Evolutionary conservation across 2,329 filamentous ascomycete genomes (phyloP), one percentile per base, ranked within the genome.

Genomic region (Trichoderma polysporum): DNA sequence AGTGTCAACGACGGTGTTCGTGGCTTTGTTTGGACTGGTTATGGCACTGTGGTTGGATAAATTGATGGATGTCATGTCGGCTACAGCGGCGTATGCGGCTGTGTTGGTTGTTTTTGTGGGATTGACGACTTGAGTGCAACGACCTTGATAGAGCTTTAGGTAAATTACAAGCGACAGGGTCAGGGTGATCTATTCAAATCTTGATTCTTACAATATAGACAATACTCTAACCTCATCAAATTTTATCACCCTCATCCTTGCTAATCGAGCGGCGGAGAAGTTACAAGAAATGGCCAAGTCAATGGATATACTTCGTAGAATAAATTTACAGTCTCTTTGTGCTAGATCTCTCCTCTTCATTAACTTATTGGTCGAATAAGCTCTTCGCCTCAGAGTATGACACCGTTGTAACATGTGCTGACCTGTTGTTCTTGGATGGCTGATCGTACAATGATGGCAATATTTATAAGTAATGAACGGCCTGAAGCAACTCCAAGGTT

Each of bases 271-370:
- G 8, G 39, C 29, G 1, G 37, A 56, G 19, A 65, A 65, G 64
- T 68, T 80, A 7, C 72, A 79, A 27, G 67, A 70, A 1, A 75
- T 82, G 22, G 41, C 53, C 47, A 22, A 22, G n/a, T 65, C 61
- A 10, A 17, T 65, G 2, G 59, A 62, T 1, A 22, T 74, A 15
- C 66, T 76, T 56, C 76, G 80, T 0, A 67, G 70, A 2, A 75
- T 82, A 19, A 53, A 73, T 25, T 73, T 74, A 0, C 74, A 76
- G 22, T 33, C 72, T 2, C 70, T n/a, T 80, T 1, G 27, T 71
- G 1, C 69, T 83, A 7, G 78, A 83, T 65, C 76, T 84, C 15
- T 75, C 75, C 4, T 77, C 0, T 75, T 81, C 47, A 78, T 78
- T 4, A 80, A 80, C 62, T 62, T 79, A 2, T 68, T 80, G 62